Base-by-base conservation (phyloP, 2,329 filamentous ascomycete species). In the Sporothrix globosa region DNA sequence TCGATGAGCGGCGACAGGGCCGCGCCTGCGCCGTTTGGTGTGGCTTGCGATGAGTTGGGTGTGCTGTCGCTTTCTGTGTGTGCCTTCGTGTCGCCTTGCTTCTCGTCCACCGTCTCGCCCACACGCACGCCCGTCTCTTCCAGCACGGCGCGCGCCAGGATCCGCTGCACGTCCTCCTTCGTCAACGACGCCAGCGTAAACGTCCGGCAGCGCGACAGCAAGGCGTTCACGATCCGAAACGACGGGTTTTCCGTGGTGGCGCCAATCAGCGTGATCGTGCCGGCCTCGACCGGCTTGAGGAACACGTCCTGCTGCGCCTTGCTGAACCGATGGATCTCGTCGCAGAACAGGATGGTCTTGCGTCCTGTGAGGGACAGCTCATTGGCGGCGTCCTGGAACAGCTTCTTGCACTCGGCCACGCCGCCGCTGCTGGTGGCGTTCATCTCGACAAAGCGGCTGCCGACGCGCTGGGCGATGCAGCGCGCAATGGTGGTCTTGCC, bases 221-320 rank as follows among this genome's bases (percentile, higher is more conserved):
- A 84, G 1, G 96, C 95, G 74, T 88, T 90, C 75, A 96, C 92
- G 54, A 99, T 89, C 77, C 96, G 95, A 83, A 98, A 98, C 4
- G 91, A 95, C 0, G 96, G 96, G 75, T 99, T 99, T 80, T 99
- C 96, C 0, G 96, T 99, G 3, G 96, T 99, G 7, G 96, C 96
- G 13, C 94, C 96, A 72, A 98, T 96, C 41, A 99, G 84, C 0
- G 92, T 97, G 74, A 99, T 90, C 39, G 92, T 91, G 6, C 96
- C 96, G 0, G 90, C 90, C 80, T 99, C 96, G 27, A 98, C 95
- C 0, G 95, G 95, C 19, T 91, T 92, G 1, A 99, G 83, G 75
- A 98, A 98, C 0, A 97, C 91, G 80, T 98, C 96, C 78, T 99
- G 96, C 79, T 98, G 96, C 0, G 90, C 86, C 81, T 97, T 97